phyloP scores from a whole-genome alignment of 495 filamentous ascomycete species.

The Polyplosphaeria fusca region DNA sequence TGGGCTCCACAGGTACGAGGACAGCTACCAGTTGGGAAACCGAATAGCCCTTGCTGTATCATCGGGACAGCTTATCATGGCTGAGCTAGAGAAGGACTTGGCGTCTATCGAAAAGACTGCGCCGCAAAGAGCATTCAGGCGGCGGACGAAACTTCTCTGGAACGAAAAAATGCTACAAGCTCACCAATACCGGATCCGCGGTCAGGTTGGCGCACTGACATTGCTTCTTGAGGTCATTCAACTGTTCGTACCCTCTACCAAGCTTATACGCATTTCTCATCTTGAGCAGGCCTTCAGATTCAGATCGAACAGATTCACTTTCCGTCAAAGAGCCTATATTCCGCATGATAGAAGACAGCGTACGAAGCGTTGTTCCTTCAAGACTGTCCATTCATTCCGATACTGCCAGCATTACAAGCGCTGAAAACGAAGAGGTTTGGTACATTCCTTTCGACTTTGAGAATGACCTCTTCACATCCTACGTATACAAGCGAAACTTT shows the following conservation, averaged over 20 bases:
- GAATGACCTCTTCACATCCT: constrained; percentile 19
- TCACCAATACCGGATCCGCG: constrained; percentile 44
- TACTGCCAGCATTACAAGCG: neutral
- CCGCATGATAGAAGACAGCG: constrained; percentile 6
- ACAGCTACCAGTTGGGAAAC: neutral
- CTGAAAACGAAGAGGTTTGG: neutral
- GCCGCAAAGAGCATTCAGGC: neutral
- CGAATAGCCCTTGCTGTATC: constrained; percentile 7
- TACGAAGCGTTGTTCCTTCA: constrained; percentile 16
- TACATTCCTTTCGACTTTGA: constrained; percentile 17
- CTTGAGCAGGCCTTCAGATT: neutral
- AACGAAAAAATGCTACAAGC: constrained; percentile 43
- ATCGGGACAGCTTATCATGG: constrained; percentile 10
- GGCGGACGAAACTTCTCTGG: constrained; percentile 16
- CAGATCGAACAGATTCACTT: constrained; percentile 9
- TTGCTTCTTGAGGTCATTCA: constrained; percentile 10
- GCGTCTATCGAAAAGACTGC: neutral
- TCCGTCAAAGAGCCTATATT: constrained; percentile 11
- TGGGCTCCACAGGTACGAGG: neutral
- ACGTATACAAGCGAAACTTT: constrained; percentile 24
- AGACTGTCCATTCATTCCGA: neutral
- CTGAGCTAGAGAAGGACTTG: constrained; percentile 10
- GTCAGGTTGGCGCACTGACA: constrained; percentile 36
- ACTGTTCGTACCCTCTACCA: neutral
- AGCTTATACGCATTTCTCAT: neutral